Base-by-base conservation (phyloP, 1,139 yeast species). In the Pichia sp. region DNA sequence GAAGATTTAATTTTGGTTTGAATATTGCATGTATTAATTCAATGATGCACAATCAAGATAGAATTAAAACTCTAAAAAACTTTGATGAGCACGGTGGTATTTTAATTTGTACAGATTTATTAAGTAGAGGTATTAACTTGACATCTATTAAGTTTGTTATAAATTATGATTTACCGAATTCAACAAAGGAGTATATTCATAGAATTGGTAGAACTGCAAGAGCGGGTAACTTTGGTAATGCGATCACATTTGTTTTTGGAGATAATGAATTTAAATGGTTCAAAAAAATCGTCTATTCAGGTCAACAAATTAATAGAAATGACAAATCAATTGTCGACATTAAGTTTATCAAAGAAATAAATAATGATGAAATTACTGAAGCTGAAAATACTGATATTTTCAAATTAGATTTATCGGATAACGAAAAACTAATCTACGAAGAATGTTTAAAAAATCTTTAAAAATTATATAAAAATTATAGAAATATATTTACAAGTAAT, bases 171-270 rank as follows among this genome's bases (percentile, higher is more conserved):
- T 71, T 90, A 53, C 99, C 99, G 10, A 78, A 83, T 46, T 87
- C 96, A 0, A 79, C 93, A 0, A 83, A 95, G 58, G 99, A 93
- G 63, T 95, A 93, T 62, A 88, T 93, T 34, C 99, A 93, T 68
- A 78, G 99, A 60, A 93, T 91, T 38, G 99, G 99, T 45, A 83
- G 99, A 73, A 91, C 98, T 0, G 98, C 98, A 1, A 81, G 99
- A 70, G 99, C 98, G 1, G 84, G 86, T 52, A 79, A 83, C 47
- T 48, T 61, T 0, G 99, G 99, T 63, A 73, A 74, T 49, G 96
- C 96, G 0, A 79, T 81, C 63, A 84, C 80, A 52, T 66, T 90
- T 43, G 74, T 83, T 27, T 76, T 83, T 54, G 96, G 96, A 31
- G 81, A 79, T 54, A 91, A 90, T 52, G 97, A 90, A 60, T 73